phyloP scores from a whole-genome alignment of 495 filamentous ascomycete species.

The Xylaria bambusicola region DNA sequence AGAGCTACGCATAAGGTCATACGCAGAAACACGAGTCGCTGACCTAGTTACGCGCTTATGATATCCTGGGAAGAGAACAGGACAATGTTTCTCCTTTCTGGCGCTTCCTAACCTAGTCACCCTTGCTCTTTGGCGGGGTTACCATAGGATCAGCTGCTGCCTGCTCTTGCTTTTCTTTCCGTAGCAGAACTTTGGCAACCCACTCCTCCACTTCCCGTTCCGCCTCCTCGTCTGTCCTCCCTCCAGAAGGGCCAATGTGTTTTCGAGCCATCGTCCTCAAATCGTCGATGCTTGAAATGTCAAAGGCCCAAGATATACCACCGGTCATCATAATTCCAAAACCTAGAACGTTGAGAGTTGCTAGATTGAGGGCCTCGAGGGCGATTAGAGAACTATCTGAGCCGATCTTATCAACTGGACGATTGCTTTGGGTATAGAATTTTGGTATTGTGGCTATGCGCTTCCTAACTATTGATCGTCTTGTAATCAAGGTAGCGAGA shows the following conservation, averaged over 20 bases:
- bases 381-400: constrained; percentile 56
- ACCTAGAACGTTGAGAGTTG: constrained; percentile 75
- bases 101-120: background rate
- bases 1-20: too few species aligned
- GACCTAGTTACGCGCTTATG: too few species aligned
- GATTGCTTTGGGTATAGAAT: constrained; percentile 66
- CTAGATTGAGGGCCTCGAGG: constrained; percentile 76
- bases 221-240: constrained; percentile 56
- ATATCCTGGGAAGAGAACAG: too few species aligned
- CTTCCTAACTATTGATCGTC: constrained; percentile 63
- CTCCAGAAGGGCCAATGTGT: constrained; percentile 47
- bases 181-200: constrained; percentile 6
- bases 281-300: constrained; percentile 72
- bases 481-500: constrained; percentile 68
- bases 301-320: constrained; percentile 66
- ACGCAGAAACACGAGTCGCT: background rate
- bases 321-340: constrained; percentile 69
- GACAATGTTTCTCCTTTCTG: background rate
- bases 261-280: constrained; percentile 54
- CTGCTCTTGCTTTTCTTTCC: constrained; percentile 9
- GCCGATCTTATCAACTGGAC: constrained; percentile 21
- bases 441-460: constrained; percentile 56
- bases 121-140: background rate
- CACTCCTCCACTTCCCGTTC: constrained; percentile 4
- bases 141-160: background rate